phyloP scores from a whole-genome alignment of 148 eudicot genomes.

The Salicornia ramosissima region DNA sequence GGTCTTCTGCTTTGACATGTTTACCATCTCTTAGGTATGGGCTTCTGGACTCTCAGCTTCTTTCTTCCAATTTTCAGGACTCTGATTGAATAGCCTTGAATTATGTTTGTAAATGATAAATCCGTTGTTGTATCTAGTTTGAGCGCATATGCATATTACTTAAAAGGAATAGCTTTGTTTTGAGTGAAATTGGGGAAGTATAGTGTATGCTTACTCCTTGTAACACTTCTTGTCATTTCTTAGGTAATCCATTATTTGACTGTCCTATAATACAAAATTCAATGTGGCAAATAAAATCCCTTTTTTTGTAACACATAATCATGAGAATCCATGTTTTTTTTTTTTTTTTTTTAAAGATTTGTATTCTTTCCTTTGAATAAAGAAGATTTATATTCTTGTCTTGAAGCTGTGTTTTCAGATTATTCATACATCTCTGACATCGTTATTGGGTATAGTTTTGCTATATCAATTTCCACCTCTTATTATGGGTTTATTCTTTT shows the following conservation, averaged over 20 bases:
- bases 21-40: conserved; percentile 14
- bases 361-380: no score
- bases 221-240: background rate
- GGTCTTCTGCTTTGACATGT: background rate
- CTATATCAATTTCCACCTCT: background rate
- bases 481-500: no score
- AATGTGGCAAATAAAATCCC: conserved; percentile 5
- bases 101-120: conserved; percentile 22
- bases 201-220: background rate
- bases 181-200: background rate
- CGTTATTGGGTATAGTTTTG: background rate
- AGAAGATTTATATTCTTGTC: background rate
- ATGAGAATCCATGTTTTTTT: background rate
- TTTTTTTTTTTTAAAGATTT: no score
- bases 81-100: background rate
- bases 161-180: conserved; percentile 7
- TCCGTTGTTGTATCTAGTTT: conserved; percentile 20
- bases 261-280: no score
- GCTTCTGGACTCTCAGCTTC: conserved; percentile 1
- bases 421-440: background rate
- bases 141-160: conserved; percentile 7
- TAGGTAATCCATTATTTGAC: background rate
- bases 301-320: background rate
- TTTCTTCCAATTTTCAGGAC: background rate
- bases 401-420: background rate